phyloP scores from a whole-genome alignment of 768 basidiomycete species.

The Pisolithus marmoratus region DNA sequence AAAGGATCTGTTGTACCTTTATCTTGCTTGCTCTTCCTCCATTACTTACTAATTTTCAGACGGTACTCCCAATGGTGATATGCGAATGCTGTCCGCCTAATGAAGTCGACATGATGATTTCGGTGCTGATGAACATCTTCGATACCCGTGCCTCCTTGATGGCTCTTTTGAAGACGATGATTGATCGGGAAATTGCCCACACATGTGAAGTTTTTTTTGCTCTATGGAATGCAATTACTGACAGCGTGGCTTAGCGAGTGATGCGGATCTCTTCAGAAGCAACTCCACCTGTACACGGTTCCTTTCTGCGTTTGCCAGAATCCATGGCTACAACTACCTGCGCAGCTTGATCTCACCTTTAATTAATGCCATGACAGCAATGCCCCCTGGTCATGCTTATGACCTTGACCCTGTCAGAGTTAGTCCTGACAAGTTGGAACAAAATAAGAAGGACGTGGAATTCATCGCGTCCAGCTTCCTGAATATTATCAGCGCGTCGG shows the following conservation, averaged over 20 bases:
- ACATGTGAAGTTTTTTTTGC: constrained; percentile 47
- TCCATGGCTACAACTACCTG: constrained; percentile 93
- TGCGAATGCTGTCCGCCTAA: constrained; percentile 77
- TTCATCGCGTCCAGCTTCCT: constrained; percentile 72
- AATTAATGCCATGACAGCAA: constrained; percentile 63
- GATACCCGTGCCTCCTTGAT: constrained; percentile 71
- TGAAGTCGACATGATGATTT: constrained; percentile 81
- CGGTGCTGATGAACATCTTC: constrained; percentile 81
- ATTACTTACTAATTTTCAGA: constrained; percentile 34
- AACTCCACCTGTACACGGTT: constrained; percentile 88
- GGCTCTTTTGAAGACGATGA: constrained; percentile 72
- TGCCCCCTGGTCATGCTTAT: constrained; percentile 70
- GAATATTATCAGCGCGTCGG: constrained; percentile 65
- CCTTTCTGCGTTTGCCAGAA: constrained; percentile 77
- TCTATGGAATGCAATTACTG: not conserved
- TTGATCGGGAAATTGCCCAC: constrained; percentile 76
- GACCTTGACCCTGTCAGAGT: constrained; percentile 70
- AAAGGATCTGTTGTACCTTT: constrained; percentile 59
- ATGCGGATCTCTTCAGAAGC: constrained; percentile 77
- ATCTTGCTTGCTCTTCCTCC: not conserved
- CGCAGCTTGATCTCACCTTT: constrained; percentile 73
- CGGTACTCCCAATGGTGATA: constrained; percentile 77
- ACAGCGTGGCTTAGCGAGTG: constrained; percentile 49
- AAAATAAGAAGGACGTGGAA: constrained; percentile 68
- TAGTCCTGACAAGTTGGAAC: constrained; percentile 50